A percentile compares a stretch with the other conserved stretches of the same genome.
These are phyloP conservation scores for Flaveria sonorensis DNA, from an alignment of 129 eudicot species.

Conservation along the genomic window DNA sequence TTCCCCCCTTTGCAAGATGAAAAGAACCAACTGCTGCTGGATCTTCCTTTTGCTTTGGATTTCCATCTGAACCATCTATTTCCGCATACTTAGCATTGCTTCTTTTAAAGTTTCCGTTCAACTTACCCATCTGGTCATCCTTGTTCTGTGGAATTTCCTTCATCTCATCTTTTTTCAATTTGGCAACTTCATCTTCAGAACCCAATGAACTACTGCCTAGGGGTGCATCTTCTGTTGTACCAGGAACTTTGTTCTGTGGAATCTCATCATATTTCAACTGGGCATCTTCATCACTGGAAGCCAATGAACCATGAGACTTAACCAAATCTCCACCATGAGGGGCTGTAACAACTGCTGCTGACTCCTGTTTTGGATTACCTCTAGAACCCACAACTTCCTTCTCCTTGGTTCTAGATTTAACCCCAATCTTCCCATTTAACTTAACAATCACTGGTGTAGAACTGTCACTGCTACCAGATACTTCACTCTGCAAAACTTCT, in stretches of 20 bases:
- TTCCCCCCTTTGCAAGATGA: slow-evolving; percentile 37
- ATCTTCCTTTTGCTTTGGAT: slow-evolving; percentile 28
- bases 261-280: slow-evolving; percentile 29
- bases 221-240: slow-evolving; percentile 20
- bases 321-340: slow-evolving; percentile 13
- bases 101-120: slow-evolving; percentile 35
- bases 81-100: slow-evolving; percentile 40
- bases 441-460: slow-evolving; percentile 28
- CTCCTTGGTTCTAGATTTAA: slow-evolving; percentile 10
- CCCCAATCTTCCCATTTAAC: slow-evolving; percentile 32
- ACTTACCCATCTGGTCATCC: slow-evolving; percentile 24
- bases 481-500: slow-evolving; percentile 22
- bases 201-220: slow-evolving; percentile 11
- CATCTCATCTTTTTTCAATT: slow-evolving; percentile 19
- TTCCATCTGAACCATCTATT: slow-evolving; percentile 32
- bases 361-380: slow-evolving; percentile 21
- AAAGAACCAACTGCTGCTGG: slow-evolving; percentile 37
- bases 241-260: slow-evolving; percentile 8
- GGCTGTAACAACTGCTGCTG: background rate
- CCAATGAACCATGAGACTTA: slow-evolving; percentile 32
- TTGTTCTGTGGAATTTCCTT: slow-evolving; percentile 21
- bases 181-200: slow-evolving; percentile 24
- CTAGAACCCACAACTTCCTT: slow-evolving; percentile 18
- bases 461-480: slow-evolving; percentile 26
- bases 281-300: slow-evolving; percentile 21